phyloP scores from a whole-genome alignment of 1,284 basidiomycete species.

The Amylostereum areolatum region DNA sequence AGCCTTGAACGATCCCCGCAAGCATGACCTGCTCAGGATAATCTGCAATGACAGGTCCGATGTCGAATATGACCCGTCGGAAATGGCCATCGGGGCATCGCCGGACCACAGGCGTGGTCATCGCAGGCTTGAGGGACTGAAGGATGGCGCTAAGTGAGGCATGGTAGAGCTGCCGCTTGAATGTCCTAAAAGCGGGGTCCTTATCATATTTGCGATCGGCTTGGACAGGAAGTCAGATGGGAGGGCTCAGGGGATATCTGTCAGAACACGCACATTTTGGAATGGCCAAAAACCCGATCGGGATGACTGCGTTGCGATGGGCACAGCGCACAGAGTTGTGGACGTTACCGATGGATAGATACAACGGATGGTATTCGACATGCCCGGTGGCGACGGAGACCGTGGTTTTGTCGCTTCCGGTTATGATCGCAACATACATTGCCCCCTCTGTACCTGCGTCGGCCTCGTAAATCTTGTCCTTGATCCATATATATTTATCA shows the following conservation, averaged over 20 bases:
- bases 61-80: slow-evolving; percentile 2
- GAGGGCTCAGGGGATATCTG: neutral
- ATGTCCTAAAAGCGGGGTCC: neutral
- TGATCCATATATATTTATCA: slow-evolving; percentile 1
- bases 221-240: too few species aligned
- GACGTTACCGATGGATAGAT: slow-evolving; percentile 10
- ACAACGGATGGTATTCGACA: slow-evolving; percentile 9
- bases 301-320: slow-evolving; percentile 12
- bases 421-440: slow-evolving; percentile 11
- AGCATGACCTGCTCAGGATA: slow-evolving; percentile 2
- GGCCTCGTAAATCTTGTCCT: slow-evolving; percentile 8
- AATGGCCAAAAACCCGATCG: slow-evolving; percentile 14
- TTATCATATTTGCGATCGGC: neutral
- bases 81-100: slow-evolving; percentile 8
- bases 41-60: slow-evolving; percentile 10
- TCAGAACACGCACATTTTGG: slow-evolving; percentile 10
- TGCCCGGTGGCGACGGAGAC: slow-evolving; percentile 12
- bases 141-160: slow-evolving; percentile 1
- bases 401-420: slow-evolving; percentile 12
- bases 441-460: slow-evolving; percentile 12
- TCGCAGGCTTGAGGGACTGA: neutral
- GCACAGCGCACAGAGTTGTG: slow-evolving; percentile 10
- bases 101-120: slow-evolving; percentile 4
- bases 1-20: slow-evolving; percentile 3
- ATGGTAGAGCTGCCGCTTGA: slow-evolving; percentile 3